Conservation (phyloP, 305 asterid genomes). For the Striga hermonthica region DNA sequence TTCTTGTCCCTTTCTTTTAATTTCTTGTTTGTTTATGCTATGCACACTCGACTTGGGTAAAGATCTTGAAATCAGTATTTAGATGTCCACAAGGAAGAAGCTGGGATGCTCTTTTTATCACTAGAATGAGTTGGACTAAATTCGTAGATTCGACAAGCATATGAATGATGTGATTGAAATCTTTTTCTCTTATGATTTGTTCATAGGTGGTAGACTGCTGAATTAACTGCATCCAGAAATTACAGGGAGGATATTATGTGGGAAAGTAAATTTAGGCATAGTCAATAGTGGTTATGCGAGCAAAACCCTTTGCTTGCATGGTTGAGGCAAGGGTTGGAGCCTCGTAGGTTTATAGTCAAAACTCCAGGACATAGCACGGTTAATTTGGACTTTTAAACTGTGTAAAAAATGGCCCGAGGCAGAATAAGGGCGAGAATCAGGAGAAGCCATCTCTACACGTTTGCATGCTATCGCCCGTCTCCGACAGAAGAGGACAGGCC, state of each 20-base stretch:
- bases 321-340: slow-evolving; percentile 35
- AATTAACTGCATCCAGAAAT: slow-evolving; percentile 16
- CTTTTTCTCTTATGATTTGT: slow-evolving; percentile 24
- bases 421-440: slow-evolving; percentile 60
- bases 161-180: slow-evolving; percentile 1
- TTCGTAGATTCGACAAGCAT: slow-evolving; percentile 16
- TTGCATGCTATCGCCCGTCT: slow-evolving; percentile 50
- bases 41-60: slow-evolving; percentile 8
- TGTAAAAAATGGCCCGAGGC: slow-evolving; percentile 58
- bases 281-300: slow-evolving; percentile 30
- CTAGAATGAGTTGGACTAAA: slow-evolving; percentile 25
- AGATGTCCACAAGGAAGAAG: slow-evolving; percentile 30
- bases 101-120: slow-evolving; percentile 21
- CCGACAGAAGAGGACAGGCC: slow-evolving; percentile 50
- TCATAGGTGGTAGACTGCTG: slow-evolving; percentile 33
- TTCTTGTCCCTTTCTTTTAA: slow-evolving; percentile 23
- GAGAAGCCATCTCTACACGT: slow-evolving; percentile 67
- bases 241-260: slow-evolving; percentile 25
- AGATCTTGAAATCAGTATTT: slow-evolving; percentile 30
- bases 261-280: slow-evolving; percentile 17
- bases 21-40: slow-evolving; percentile 3
- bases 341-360: slow-evolving; percentile 24
- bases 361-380: slow-evolving; percentile 26
- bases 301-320: slow-evolving; percentile 30
- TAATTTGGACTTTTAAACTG: slow-evolving; percentile 27